Evolutionary conservation across 2,329 filamentous ascomycete species (phyloP), one percentile per base, ranked within the genome.

Genomic region (Elsinoe perseae): DNA sequence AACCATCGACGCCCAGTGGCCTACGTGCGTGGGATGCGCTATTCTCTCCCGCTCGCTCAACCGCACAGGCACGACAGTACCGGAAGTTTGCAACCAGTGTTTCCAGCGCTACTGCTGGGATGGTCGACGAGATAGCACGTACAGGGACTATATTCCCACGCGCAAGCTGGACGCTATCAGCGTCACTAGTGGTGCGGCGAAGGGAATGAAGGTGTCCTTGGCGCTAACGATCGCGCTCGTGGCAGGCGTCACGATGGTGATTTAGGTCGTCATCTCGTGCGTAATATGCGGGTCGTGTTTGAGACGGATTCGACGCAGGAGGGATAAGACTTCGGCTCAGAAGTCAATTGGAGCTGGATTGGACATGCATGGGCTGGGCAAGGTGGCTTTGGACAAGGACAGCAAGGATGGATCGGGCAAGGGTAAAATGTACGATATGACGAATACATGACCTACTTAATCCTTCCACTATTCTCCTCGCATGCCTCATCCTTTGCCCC

Each of bases 91-190:
- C 74, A 76, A 73, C 42, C 65, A 77, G 50, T 98, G 93, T 74
- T 97, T 96, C 70, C 62, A 75, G 10, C 71, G 75, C 18, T 96
- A 96, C 74, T 98, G 93, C 79, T 98, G 93, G 93, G 81, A 96
- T 68, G 93, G 93, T n/a, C 87, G 81, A 1, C 57, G 73, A 5
- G 72, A 78, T 40, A 70, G 65, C 38, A 73, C 72, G 0, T 54
- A 55, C 56, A 57, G 44, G 30, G 57, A 52, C 30, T 61, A 61
- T 46, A 50, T 44, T 20, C 59, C 59, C 0, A 25, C 46, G 4
- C 42, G 8, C 43, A 59, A 57, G 52, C 44, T 59, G 10, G n/a
- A 52, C 20, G 30, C 44, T 34, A n/a, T 42, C 38, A 56, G 54
- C 10, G 46, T 50, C 21, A 43, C 54, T 10, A 27, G 36, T 32